These are phyloP conservation scores for Fusarium bulbicola DNA, from an alignment of 2,329 filamentous ascomycete genomes.

Conservation along the genomic window DNA sequence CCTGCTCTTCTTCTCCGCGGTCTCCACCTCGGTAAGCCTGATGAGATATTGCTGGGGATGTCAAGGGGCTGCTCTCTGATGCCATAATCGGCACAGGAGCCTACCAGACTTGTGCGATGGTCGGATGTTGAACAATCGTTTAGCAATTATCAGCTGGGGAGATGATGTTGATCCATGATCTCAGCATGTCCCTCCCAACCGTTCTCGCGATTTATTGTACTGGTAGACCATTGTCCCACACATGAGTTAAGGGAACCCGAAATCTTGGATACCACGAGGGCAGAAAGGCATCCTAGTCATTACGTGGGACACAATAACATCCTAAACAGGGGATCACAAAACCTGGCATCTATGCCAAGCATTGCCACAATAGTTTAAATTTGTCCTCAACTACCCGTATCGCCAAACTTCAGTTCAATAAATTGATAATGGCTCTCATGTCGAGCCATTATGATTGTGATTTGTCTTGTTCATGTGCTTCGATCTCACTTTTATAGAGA, in stretches of 20 bases:
- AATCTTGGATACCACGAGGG: background rate
- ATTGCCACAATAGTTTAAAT: background rate
- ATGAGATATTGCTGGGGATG: background rate
- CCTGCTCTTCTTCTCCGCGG: conserved; percentile 12
- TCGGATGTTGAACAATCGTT: background rate
- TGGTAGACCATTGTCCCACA: background rate
- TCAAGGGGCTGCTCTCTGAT: background rate
- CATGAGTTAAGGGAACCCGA: too few relatives aligned
- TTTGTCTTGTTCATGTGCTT: conserved; percentile 5
- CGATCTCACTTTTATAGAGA: conserved; percentile 26
- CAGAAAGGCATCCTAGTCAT: background rate
- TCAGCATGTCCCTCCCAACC: background rate
- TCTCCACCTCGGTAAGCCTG: conserved; percentile 4
- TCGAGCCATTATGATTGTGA: background rate
- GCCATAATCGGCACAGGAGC: background rate
- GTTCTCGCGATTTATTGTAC: background rate
- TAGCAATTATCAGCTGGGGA: background rate
- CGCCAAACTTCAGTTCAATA: background rate
- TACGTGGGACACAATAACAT: background rate
- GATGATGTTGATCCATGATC: background rate
- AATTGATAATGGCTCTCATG: background rate
- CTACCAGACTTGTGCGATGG: background rate
- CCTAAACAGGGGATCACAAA: background rate
- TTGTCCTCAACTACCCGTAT: background rate
- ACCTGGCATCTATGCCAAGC: background rate